Evolutionary conservation across 1,284 basidiomycete genomes (phyloP).

Genomic region (Fomitopsis palustris): DNA sequence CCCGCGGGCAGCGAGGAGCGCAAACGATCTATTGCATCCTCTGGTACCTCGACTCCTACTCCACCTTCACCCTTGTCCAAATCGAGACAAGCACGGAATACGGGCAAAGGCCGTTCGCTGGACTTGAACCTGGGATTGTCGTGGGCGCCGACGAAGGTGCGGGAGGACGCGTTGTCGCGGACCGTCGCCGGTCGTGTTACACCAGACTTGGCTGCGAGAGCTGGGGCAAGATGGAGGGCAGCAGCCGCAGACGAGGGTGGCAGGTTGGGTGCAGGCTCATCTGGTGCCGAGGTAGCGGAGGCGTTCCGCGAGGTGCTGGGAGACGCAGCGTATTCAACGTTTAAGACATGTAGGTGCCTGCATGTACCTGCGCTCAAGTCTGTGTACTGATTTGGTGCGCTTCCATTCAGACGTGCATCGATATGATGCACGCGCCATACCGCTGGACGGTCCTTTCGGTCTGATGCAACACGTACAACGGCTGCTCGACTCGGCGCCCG

Average conservation of each 20-base stretch:
- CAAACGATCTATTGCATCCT: slow-evolving; percentile 9
- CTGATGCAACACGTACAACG: slow-evolving; percentile 59
- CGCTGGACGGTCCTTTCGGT: slow-evolving; percentile 68
- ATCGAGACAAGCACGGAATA: slow-evolving; percentile 31
- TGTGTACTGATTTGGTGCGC: slow-evolving; percentile 4
- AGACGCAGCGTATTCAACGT: slow-evolving; percentile 56
- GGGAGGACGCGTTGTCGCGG: slow-evolving; percentile 57
- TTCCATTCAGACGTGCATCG: slow-evolving; percentile 36
- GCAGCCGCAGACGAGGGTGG: slow-evolving; percentile 29
- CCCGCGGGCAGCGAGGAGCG: slow-evolving; percentile 26
- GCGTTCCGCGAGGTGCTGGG: slow-evolving; percentile 60
- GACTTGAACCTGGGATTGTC: slow-evolving; percentile 59
- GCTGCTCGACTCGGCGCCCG: slow-evolving; percentile 47
- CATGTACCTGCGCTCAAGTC: background rate
- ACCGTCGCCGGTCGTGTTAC: slow-evolving; percentile 16
- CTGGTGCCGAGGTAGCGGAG: slow-evolving; percentile 52
- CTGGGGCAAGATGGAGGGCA: slow-evolving; percentile 27
- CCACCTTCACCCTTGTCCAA: slow-evolving; percentile 34
- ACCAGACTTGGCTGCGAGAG: slow-evolving; percentile 9
- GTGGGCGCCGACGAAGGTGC: slow-evolving; percentile 65
- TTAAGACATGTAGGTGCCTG: slow-evolving; percentile 61
- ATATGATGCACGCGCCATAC: slow-evolving; percentile 70
- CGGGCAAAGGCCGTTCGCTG: slow-evolving; percentile 59
- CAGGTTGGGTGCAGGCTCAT: slow-evolving; percentile 35
- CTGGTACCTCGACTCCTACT: slow-evolving; percentile 1